Base-by-base conservation (phyloP, 1,139 yeast genomes). In the Protomyces arabidopsidicola region DNA sequence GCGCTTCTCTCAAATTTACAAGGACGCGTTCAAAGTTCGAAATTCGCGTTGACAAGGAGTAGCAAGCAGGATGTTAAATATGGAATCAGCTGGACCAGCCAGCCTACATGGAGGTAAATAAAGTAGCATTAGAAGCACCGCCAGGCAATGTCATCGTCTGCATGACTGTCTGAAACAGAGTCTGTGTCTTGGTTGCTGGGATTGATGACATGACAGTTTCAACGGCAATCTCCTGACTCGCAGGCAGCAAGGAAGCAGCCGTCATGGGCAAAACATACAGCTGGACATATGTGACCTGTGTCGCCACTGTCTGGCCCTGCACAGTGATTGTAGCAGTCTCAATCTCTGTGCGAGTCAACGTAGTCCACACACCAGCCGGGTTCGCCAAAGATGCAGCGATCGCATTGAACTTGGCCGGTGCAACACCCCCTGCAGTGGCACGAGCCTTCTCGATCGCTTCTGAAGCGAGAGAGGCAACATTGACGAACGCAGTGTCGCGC, bases 211-310 rank as follows among this genome's bases (percentile, higher is more conserved):
- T 24, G 16, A 36, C 42, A 12, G 42, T 6, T 14, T 12, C 18
- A 12, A 36, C 42, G 1, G 42, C 42, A 12, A 14, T n/a, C 16
- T 12, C 16, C 16, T 36, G 16, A 36, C 42, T 36, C 18, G 42
- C 42, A 42, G 48, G 22, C 20, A 42, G 8, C 16, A 42, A 20
- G 12, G 48, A 42, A 16, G 62, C 52, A 9, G 53, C 62, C 27
- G 56, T 38, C 42, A 35, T 45, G 10, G 62, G 62, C 20, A 58
- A 16, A 31, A 58, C 62, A 38, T 58, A 58, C 42, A 58, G 52
- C 39, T 58, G 62, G 14, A 58, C 62, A 50, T 58, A 58, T 14
- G 62, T 51, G 12, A 16, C 24, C 24, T 42, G 48, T 10, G 48
- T 42, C 45, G 62, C 35, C 16, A 48, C 22, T 12, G 56, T 27